phyloP scores from a whole-genome alignment of 1,284 basidiomycete species.

The Rhodotorula sp. region DNA sequence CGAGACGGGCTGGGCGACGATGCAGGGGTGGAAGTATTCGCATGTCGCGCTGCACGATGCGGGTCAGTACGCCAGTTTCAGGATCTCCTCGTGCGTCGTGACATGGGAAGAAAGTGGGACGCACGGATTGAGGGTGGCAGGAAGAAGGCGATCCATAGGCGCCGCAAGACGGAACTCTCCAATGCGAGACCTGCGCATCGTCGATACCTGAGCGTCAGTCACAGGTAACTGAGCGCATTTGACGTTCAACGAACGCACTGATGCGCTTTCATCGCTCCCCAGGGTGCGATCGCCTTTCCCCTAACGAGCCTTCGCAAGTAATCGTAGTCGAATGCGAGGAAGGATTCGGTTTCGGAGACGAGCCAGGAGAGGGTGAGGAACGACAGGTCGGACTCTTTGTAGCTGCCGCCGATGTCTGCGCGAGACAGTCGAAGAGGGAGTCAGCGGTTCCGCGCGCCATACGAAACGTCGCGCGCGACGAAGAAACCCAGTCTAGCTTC shows the following conservation, averaged over 20 bases:
- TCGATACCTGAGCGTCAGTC: background rate
- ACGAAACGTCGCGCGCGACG: background rate
- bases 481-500: too few relatives aligned
- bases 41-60: constrained; percentile 13
- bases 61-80: too few relatives aligned
- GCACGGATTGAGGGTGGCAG: background rate
- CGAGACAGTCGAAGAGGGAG: too few relatives aligned
- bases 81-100: too few relatives aligned
- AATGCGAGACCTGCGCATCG: background rate
- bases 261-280: constrained; percentile 16
- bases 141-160: constrained; percentile 4
- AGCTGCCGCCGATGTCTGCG: constrained; percentile 24
- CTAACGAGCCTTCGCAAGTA: background rate
- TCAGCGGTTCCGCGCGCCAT: background rate
- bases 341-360: background rate
- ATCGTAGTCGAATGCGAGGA: constrained; percentile 1
- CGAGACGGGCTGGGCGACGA: background rate
- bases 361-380: constrained; percentile 20
- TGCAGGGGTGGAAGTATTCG: constrained; percentile 10
- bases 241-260: constrained; percentile 1
- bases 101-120: background rate
- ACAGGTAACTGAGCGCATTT: too few relatives aligned
- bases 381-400: constrained; percentile 8
- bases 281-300: background rate
- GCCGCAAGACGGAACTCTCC: constrained; percentile 12